Evolutionary conservation across 805 yeast species (phyloP), one percentile per base, ranked within the genome.

Genomic region (Candida mattraensis): DNA sequence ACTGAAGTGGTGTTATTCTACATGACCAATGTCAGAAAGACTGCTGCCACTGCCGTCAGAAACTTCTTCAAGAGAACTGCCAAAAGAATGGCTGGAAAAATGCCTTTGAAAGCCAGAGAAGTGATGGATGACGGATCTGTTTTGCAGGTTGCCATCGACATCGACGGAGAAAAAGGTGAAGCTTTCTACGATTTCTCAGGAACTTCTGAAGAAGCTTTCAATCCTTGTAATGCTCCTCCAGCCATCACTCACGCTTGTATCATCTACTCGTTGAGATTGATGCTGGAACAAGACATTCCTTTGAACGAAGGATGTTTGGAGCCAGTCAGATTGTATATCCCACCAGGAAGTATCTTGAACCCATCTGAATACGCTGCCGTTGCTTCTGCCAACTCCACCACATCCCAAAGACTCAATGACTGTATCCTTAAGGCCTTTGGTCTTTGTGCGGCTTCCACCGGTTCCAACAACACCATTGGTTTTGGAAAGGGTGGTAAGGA

Each of bases 401-500:
- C 96, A 1, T 80, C 94, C 2, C 96, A 88, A 60, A 71, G 95
- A 45, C 78, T 88, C 24, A 85, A 89, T 1, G 95, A 86, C 59
- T 88, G 82, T 5, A 73, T 88, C 24, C 66, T 87, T 50, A 80
- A 79, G 48, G 91, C 96, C 0, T 86, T 87, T 54, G 72, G 76
- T 37, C 83, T 87, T 4, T 80, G 84, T 56, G 95, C 95, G 3
- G 95, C 87, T 37, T 85, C 95, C 1, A 95, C 87, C 54, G 95
- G 95, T 20, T 87, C 89, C 37, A 83, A 91, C 60, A 87, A 87
- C 61, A 87, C 86, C 60, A 72, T 87, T 45, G 85, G 94, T 0
- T 87, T 87, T 63, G 96, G 95, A 10, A 72, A 73, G 18, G 70
- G 71, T 30, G 67, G 63, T 31, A 64, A 62, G n/a, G 64, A 60